A percentile compares a stretch with the other conserved stretches of the same genome.
phyloP scores from a whole-genome alignment of 331 rosid genomes.

The Spiraea crenata region DNA sequence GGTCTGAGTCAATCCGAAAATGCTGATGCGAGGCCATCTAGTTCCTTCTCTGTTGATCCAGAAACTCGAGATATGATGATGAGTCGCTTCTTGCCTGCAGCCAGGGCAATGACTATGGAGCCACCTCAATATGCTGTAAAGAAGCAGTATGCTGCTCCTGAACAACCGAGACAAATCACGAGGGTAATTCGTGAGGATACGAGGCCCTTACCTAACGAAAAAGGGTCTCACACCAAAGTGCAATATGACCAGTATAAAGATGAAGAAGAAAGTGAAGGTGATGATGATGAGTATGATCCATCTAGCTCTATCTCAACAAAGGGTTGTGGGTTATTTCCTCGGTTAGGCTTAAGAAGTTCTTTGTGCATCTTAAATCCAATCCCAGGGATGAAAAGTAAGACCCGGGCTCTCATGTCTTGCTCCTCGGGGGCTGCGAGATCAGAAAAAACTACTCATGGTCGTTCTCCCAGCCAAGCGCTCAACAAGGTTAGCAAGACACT shows the following conservation, averaged over 20 bases:
- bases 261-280: constrained; percentile 57
- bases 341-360: constrained; percentile 63
- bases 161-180: constrained; percentile 52
- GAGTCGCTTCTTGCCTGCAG: constrained; percentile 94
- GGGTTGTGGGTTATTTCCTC: constrained; percentile 80
- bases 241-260: constrained; percentile 37
- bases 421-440: constrained; percentile 34
- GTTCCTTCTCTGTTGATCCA: constrained; percentile 56
- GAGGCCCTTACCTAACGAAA: constrained; percentile 35
- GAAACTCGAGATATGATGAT: constrained; percentile 86
- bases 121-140: constrained; percentile 60
- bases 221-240: constrained; percentile 42
- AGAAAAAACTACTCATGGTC: constrained; percentile 38
- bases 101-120: constrained; percentile 90
- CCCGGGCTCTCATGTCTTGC: constrained; percentile 33
- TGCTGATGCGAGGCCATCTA: constrained; percentile 38
- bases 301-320: constrained; percentile 47
- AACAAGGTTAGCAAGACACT: constrained; percentile 51
- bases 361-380: constrained; percentile 60
- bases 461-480: constrained; percentile 57
- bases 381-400: constrained; percentile 56
- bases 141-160: constrained; percentile 51
- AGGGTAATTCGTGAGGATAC: constrained; percentile 46
- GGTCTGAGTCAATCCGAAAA: constrained; percentile 64
- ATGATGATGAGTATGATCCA: constrained; percentile 30